Evolutionary conservation across 352 stramenopile species (phyloP), one percentile per base, ranked within the genome.

Genomic region (Phytophthora macrochlamydospora): DNA sequence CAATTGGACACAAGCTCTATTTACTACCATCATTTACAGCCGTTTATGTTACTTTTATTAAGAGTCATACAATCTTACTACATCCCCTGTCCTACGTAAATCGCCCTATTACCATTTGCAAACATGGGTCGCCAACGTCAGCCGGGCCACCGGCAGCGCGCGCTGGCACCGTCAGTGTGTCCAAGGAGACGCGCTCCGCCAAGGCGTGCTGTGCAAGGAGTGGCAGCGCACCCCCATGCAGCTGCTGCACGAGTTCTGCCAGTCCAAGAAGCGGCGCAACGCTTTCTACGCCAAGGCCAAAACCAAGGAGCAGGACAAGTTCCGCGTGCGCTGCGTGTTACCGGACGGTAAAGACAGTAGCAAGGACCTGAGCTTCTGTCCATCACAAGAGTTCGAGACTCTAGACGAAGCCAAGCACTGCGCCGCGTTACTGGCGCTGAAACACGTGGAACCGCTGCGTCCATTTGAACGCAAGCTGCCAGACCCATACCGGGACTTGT

Each of bases 391-490:
- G 76, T 84, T 93, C 46, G 74, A 86, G 4, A 76, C 83, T 14
- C 60, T 86, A 42, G 88, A 96, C 53, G 92, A 98, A 51, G 96
- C 97, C 29, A 97, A 97, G 62, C 92, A 98, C 76, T 95, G 87
- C 53, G 86, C 83, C 4, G 95, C 95, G 14, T 77, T 99, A 40
- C 75, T 99, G 35, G 97, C 95, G 45, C 76, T 99, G 24, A 79
- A 97, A 42, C 87, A 98, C 65, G 62, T 99, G n/a, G 95, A 98
- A 57, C 92, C 92, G 4, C 82, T 83, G 11, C 81, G 97, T 0
- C 97, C 97, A 1, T 85, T 98, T 49, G 97, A 99, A 73, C 78
- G 96, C 38, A 98, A 98, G 59, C 79, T 99, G 11, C 97, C 97
- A 5, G 97, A 99, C 60, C 97, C 96, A 11, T 99, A 98, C 76